phyloP scores from a whole-genome alignment of 2,329 filamentous ascomycete species.

The Alternaria ethzedia region DNA sequence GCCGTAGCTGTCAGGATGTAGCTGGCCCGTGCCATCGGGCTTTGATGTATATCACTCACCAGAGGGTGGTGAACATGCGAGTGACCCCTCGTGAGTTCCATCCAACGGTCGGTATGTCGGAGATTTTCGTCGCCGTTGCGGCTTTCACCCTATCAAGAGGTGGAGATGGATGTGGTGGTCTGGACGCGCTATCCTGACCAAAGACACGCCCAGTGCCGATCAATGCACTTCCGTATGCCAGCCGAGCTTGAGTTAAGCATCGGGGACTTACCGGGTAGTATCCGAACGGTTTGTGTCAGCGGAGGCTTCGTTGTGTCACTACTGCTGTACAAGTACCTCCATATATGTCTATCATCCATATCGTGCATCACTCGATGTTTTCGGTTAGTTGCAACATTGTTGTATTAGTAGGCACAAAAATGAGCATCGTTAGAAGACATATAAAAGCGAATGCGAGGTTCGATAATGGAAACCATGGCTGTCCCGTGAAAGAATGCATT shows the following conservation, averaged over 20 bases:
- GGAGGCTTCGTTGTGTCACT: background rate
- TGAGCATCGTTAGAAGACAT: background rate
- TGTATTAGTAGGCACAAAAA: background rate
- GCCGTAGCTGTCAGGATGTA: constrained; percentile 9
- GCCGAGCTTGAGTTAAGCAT: constrained; percentile 3
- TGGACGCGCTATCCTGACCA: background rate
- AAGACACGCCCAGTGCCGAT: constrained; percentile 13
- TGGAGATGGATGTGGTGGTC: background rate
- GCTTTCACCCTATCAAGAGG: background rate
- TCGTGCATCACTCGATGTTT: background rate
- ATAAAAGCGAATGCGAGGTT: background rate
- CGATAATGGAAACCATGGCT: background rate
- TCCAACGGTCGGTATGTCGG: constrained; percentile 26
- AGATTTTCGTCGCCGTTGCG: constrained; percentile 17
- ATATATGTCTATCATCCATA: background rate
- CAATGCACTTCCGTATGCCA: constrained; percentile 1
- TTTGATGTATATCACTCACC: constrained; percentile 6
- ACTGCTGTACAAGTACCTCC: background rate
- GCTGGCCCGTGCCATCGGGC: constrained; percentile 28
- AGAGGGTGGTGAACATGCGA: constrained; percentile 1
- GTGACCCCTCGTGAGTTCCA: constrained; percentile 9
- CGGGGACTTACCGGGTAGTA: constrained; percentile 14
- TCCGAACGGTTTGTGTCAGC: constrained; percentile 9
- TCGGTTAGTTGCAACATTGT: background rate
- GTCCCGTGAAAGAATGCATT: background rate